Conservation (phyloP, 495 filamentous ascomycete species). For the Aspergillus ellipticus region DNA sequence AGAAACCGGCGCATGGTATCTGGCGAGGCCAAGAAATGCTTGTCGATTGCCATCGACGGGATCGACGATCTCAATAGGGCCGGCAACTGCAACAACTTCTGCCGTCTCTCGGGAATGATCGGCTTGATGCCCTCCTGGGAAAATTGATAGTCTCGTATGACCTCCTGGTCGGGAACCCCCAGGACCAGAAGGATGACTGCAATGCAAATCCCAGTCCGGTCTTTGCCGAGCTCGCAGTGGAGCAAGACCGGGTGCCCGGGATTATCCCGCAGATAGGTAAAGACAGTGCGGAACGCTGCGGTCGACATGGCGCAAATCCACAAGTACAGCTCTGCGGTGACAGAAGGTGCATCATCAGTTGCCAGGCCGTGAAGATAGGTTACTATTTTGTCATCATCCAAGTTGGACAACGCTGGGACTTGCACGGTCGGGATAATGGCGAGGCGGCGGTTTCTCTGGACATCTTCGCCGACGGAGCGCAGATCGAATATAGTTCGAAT, state of each 20-base stretch:
- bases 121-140: not conserved
- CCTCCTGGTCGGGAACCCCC: not conserved
- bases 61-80: not conserved
- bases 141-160: not conserved
- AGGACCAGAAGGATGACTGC: not conserved
- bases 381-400: not conserved
- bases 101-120: not conserved
- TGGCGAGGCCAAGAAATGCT: not conserved
- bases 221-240: slow-evolving; percentile 2
- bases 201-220: slow-evolving; percentile 3
- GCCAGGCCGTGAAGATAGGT: not conserved
- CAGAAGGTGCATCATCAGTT: not conserved
- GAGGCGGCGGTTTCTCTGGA: not conserved
- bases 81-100: not conserved
- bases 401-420: not conserved
- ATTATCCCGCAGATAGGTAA: not conserved
- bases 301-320: not conserved
- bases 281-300: not conserved
- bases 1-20: not conserved
- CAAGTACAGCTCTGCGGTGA: not conserved
- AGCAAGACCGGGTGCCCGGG: not conserved
- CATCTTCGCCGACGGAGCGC: not conserved
- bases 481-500: slow-evolving; percentile 1
- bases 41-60: not conserved
- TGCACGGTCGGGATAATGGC: not conserved